phyloP scores from a whole-genome alignment of 2,329 filamentous ascomycete species.

The Fusarium sp. region DNA sequence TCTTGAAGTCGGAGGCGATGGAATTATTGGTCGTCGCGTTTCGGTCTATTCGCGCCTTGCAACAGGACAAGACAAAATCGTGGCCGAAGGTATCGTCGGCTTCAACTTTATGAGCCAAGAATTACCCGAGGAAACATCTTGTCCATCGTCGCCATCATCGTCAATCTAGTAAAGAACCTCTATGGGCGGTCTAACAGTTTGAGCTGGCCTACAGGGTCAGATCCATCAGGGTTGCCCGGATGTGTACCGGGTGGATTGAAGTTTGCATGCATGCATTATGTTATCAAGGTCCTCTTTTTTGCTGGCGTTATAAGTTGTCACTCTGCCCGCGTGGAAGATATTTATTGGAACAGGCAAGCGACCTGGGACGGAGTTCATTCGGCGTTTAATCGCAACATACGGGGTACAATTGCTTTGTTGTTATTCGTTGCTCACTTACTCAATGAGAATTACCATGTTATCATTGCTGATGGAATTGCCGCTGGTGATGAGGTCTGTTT shows the following conservation, averaged over 20 bases:
- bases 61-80: constrained; percentile 46
- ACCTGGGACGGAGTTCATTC: not conserved
- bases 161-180: constrained; percentile 19
- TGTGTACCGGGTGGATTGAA: not conserved
- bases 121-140: not conserved
- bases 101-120: constrained; percentile 55
- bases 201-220: not conserved
- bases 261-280: not conserved
- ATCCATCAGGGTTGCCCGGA: constrained; percentile 39
- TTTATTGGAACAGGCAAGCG: not conserved
- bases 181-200: not conserved
- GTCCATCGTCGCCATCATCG: constrained; percentile 23
- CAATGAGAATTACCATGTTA: not conserved
- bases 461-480: not conserved
- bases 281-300: not conserved
- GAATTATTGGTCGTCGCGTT: constrained; percentile 62
- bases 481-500: not conserved
- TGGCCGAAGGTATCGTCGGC: constrained; percentile 64
- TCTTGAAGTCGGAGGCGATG: constrained; percentile 58
- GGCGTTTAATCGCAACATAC: not conserved
- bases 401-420: not conserved
- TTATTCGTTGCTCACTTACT: not conserved
- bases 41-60: constrained; percentile 51
- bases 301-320: not conserved
- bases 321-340: not conserved